Percentiles rank a stretch among this genome's conserved stretches.
These are phyloP conservation scores for Pistacia vera DNA, from an alignment of 345 rosid species.

Conservation along the genomic window DNA sequence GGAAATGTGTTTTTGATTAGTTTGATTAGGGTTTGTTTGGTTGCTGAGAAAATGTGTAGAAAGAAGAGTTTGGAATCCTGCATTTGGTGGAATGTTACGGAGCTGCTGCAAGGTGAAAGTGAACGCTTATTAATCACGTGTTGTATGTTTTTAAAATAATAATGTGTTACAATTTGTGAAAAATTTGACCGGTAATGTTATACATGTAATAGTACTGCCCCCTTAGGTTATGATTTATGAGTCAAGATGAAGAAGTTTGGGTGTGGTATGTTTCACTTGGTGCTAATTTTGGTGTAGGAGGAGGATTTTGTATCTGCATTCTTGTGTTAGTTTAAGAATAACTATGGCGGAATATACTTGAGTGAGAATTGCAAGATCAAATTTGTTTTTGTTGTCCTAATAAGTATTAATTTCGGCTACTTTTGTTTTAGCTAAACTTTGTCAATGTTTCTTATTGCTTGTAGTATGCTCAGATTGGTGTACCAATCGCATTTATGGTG, in stretches of 20 bases:
- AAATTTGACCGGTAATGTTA: too few relatives aligned
- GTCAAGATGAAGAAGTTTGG: not conserved
- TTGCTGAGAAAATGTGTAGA: not conserved
- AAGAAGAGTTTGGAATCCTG: too few relatives aligned
- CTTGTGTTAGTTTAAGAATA: not conserved
- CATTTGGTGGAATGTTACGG: not conserved
- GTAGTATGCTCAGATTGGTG: not conserved
- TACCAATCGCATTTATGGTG: not conserved
- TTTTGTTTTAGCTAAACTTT: not conserved
- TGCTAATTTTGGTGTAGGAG: not conserved
- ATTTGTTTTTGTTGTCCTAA: not conserved
- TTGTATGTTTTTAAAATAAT: too few relatives aligned
- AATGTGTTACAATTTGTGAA: too few relatives aligned
- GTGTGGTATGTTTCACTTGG: not conserved
- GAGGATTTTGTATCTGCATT: not conserved
- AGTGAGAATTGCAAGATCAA: not conserved
- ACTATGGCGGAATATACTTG: too few relatives aligned
- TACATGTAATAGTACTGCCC: too few relatives aligned
- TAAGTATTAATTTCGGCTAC: not conserved
- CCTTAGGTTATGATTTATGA: not conserved
- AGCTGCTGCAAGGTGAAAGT: not conserved
- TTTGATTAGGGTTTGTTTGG: not conserved
- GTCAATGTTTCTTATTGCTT: not conserved
- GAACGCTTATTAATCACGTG: not conserved
- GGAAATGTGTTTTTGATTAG: not conserved